These are phyloP conservation scores for Diaporthe citriasiana DNA, from an alignment of 2,329 filamentous ascomycete genomes.

Conservation along the genomic window DNA sequence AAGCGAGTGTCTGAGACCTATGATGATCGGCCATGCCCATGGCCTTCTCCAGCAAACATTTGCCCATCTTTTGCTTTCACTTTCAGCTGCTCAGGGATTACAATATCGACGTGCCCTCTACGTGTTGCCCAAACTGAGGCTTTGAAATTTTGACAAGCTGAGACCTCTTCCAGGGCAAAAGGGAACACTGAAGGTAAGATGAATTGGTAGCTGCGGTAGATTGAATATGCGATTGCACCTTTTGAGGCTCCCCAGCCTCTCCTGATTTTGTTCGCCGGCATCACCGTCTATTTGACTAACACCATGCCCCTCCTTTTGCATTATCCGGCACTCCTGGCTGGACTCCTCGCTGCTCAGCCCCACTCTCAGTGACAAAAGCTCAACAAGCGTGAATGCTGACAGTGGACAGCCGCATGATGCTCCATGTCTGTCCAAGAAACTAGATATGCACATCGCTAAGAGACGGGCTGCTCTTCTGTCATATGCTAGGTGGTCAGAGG, in stretches of 20 bases:
- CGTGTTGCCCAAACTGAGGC: too few relatives aligned
- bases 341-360: neutral
- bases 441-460: neutral
- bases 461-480: neutral
- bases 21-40: neutral
- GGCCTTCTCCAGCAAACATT: neutral
- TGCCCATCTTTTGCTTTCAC: neutral
- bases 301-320: neutral
- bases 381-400: neutral
- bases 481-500: neutral
- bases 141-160: too few relatives aligned
- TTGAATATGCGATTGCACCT: constrained; percentile 12
- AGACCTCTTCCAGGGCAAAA: neutral
- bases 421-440: neutral
- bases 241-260: neutral
- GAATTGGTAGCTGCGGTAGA: constrained; percentile 1
- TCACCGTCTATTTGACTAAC: neutral
- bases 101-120: neutral
- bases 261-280: constrained; percentile 24
- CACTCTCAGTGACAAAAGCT: neutral
- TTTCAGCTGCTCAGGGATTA: neutral
- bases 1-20: neutral
- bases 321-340: neutral
- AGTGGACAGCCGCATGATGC: neutral
- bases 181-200: neutral